Conservation (phyloP, 2,329 filamentous ascomycete species). For the Lachnellula subtilissima region DNA sequence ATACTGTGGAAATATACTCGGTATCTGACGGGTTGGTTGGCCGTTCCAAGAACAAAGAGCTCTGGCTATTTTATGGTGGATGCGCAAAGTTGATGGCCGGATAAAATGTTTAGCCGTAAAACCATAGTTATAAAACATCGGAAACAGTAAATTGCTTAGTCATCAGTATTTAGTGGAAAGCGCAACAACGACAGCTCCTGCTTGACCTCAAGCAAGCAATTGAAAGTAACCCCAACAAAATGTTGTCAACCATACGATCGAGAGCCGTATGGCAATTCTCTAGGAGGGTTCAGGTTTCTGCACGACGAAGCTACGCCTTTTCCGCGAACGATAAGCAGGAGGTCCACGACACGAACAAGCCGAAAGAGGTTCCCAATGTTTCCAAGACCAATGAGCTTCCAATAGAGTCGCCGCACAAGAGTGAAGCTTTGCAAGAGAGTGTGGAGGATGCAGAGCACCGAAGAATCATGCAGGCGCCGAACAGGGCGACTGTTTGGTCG, state of each 20-base stretch:
- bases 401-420: constrained; percentile 43
- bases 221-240: constrained; percentile 29
- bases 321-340: constrained; percentile 47
- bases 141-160: constrained; percentile 1
- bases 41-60: not conserved
- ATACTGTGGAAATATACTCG: too few species aligned
- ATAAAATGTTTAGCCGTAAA: constrained; percentile 2
- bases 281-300: constrained; percentile 28
- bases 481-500: constrained; percentile 77
- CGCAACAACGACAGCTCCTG: constrained; percentile 8
- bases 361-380: constrained; percentile 47
- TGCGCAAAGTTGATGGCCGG: not conserved
- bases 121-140: not conserved
- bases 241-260: constrained; percentile 40
- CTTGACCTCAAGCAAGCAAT: constrained; percentile 14
- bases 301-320: constrained; percentile 28
- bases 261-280: constrained; percentile 36
- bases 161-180: not conserved
- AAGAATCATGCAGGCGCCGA: constrained; percentile 67
- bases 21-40: not conserved
- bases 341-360: constrained; percentile 38
- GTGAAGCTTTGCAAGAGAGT: constrained; percentile 51
- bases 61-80: not conserved
- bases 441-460: constrained; percentile 37
- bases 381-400: constrained; percentile 58